Percentiles rank a stretch among this genome's conserved stretches.
Evolutionary conservation across 441 rosid genomes (phyloP).

Genomic region (Corymbia citriodora): DNA sequence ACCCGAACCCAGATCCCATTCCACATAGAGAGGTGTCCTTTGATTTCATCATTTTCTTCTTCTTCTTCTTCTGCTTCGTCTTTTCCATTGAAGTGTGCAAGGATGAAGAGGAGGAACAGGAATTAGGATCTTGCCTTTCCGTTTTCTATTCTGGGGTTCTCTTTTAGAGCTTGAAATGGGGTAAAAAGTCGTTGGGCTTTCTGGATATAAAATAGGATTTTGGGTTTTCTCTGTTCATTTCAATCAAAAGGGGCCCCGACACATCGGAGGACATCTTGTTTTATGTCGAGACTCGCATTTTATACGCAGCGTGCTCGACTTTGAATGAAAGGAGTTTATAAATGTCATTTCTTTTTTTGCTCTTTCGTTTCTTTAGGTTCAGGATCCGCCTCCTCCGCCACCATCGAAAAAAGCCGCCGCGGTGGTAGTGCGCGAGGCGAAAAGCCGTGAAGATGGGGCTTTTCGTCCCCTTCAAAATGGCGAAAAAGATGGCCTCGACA

Average conservation of each 20-base stretch:
- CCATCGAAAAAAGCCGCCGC: neutral
- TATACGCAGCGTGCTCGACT: neutral
- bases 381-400: neutral
- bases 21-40: neutral
- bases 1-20: constrained; percentile 3
- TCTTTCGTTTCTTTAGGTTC: neutral
- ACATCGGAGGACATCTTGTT: neutral
- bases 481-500: neutral
- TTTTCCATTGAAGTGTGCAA: neutral
- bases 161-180: neutral
- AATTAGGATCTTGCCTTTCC: neutral
- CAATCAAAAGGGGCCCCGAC: neutral
- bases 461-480: neutral
- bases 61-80: neutral
- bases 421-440: neutral
- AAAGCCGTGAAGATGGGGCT: neutral
- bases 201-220: neutral
- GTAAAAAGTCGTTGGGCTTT: neutral
- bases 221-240: neutral
- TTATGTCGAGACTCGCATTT: neutral
- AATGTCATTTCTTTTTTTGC: neutral
- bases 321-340: neutral
- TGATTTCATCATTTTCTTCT: neutral
- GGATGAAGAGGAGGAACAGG: neutral
- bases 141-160: neutral